Conservation (phyloP, 768 basidiomycete genomes). For the Rhizopogon rudus region DNA sequence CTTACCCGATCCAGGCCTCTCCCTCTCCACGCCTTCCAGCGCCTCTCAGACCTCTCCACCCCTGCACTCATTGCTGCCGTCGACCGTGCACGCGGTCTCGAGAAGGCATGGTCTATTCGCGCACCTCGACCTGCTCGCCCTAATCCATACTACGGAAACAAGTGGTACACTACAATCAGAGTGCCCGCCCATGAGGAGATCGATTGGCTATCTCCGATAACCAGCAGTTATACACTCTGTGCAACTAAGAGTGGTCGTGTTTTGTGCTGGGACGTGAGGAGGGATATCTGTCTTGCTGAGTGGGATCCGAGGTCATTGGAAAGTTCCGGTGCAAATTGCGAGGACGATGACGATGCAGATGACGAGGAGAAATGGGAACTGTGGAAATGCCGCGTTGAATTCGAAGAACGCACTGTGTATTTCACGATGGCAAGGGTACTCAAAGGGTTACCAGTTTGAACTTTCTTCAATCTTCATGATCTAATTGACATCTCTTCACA, state of each 20-base stretch:
- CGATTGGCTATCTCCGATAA: constrained; percentile 75
- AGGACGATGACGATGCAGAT: constrained; percentile 3
- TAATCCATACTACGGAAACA: constrained; percentile 9
- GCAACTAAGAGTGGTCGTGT: constrained; percentile 73
- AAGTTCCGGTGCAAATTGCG: constrained; percentile 8
- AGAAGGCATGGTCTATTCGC: constrained; percentile 56
- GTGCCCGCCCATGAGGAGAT: constrained; percentile 66
- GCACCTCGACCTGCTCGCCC: constrained; percentile 45
- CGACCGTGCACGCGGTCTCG: constrained; percentile 56
- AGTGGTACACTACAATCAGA: constrained; percentile 67
- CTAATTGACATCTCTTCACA: constrained; percentile 15
- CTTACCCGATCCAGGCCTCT: constrained; percentile 64
- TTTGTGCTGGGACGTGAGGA: constrained; percentile 71
- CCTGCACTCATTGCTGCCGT: constrained; percentile 58
- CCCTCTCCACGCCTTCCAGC: constrained; percentile 66
- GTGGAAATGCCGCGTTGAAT: constrained; percentile 78
- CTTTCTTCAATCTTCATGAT: constrained; percentile 1
- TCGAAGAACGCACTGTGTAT: constrained; percentile 64
- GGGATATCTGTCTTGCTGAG: constrained; percentile 56
- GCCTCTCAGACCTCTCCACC: constrained; percentile 60
- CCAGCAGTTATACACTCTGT: constrained; percentile 71
- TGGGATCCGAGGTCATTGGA: constrained; percentile 50
- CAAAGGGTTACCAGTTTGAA: constrained; percentile 38
- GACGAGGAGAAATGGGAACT: constrained; percentile 53
- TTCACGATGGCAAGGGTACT: constrained; percentile 72